A percentile compares a stretch with the other conserved stretches of the same genome.
Evolutionary conservation across 2,329 filamentous ascomycete species (phyloP).

Genomic region (Hypoxylon sp.): DNA sequence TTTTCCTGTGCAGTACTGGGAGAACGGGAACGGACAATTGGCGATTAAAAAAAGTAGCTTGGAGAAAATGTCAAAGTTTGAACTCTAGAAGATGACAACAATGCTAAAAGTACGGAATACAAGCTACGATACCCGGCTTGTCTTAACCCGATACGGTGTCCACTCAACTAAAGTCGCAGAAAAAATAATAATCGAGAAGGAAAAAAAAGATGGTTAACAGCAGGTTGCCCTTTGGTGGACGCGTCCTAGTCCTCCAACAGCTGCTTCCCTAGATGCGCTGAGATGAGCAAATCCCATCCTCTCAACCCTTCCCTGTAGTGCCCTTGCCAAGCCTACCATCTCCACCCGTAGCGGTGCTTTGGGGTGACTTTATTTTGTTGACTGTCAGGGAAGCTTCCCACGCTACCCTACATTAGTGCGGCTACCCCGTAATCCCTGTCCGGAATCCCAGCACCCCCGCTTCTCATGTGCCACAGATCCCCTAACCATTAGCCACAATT

Average conservation of each 20-base stretch:
- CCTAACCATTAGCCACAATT: slow-evolving; percentile 5
- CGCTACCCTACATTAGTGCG: no score
- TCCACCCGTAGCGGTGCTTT: slow-evolving; percentile 27
- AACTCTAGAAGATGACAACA: not conserved
- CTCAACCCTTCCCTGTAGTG: slow-evolving; percentile 8
- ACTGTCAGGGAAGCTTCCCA: slow-evolving; percentile 13
- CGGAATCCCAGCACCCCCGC: not conserved
- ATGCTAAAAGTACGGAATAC: slow-evolving; percentile 10
- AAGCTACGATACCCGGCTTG: slow-evolving; percentile 11
- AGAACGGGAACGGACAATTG: slow-evolving; percentile 13
- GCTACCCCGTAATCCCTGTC: not conserved
- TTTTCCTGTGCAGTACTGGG: slow-evolving; percentile 18
- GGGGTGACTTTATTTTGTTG: slow-evolving; percentile 30
- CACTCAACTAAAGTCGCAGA: slow-evolving; percentile 12
- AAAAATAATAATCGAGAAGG: no score
- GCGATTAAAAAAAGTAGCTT: no score
- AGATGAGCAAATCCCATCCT: slow-evolving; percentile 20
- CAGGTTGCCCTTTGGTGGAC: slow-evolving; percentile 13
- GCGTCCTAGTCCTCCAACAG: slow-evolving; percentile 24
- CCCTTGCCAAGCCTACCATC: slow-evolving; percentile 23
- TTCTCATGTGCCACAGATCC: not conserved
- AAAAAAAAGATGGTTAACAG: slow-evolving; percentile 4
- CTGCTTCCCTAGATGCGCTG: slow-evolving; percentile 19
- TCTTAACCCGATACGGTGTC: slow-evolving; percentile 15
- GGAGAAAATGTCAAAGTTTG: slow-evolving; percentile 9